Base-by-base conservation (phyloP, 441 rosid genomes). In the Macaranga tanarius region DNA sequence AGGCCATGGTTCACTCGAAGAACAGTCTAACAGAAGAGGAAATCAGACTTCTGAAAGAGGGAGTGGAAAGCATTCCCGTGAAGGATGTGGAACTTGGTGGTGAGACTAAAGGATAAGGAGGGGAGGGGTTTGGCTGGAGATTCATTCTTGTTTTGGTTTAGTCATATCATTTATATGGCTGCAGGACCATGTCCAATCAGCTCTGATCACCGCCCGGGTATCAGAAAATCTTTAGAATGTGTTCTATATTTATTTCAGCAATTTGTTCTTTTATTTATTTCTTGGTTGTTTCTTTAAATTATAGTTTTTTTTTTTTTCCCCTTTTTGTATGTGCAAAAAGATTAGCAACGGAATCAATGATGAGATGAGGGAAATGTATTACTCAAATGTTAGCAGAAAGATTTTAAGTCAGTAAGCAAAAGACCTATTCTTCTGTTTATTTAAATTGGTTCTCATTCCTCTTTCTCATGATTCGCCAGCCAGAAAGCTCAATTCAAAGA, bases 1-100 rank as follows among this genome's bases (percentile, higher is more conserved):
- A 86, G 84, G 74, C 71, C 23, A 52, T 79, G 12, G 71, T 85
- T 15, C 79, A 79, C 22, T 70, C 75, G 34, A 90, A 87, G 76
- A 79, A 83, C 82, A 85, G 93, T 76, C 80, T 90, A 67, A 90
- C 97, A 1, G 97, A 93, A 82, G 98, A 90, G 68, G 94, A 93
- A 80, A 91, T 91, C 62, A 86, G 84, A 71, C 92, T 90, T 62
- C 77, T 93, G 72, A 93, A 91, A 84, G 94, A 86, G 74, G 92
- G 91, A 26, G 81, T 89, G 40, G 92, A 90, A 75, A 79, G 76
- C 76, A 78, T 69, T 75, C 75, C 86, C 10, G 60, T 84, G 72
- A 88, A 87, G 85, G 91, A 87, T 76, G 78, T 91, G 69, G 97
- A 93, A 82, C 89, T 89, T 64, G 90, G 89, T n/a, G 90, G 89